Evolutionary conservation across 2,329 filamentous ascomycete species (phyloP).

Genomic region (Pseudogymnoascus sp.): DNA sequence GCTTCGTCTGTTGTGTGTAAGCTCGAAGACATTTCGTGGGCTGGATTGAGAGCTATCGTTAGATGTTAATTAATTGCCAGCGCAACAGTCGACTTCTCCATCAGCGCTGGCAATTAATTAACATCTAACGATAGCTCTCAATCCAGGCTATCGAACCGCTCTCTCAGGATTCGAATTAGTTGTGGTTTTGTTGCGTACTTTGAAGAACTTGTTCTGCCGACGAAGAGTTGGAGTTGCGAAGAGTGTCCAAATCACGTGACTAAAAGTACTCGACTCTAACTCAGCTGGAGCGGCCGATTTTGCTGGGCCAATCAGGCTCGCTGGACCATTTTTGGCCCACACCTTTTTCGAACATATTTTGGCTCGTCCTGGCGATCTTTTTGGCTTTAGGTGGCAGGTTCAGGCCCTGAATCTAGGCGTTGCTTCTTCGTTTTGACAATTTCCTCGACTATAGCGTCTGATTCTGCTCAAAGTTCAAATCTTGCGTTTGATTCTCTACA

Average conservation of each 20-base stretch:
- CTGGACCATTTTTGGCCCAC: conserved; percentile 5
- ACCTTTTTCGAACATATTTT: conserved; percentile 7
- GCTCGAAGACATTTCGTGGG: background rate
- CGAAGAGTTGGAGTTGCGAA: background rate
- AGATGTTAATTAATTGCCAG: too few relatives aligned
- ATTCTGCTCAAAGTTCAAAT: background rate
- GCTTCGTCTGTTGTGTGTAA: background rate
- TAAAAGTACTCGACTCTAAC: background rate
- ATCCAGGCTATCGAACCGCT: background rate
- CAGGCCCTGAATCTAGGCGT: background rate
- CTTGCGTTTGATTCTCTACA: background rate
- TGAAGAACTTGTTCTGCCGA: background rate
- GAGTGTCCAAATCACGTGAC: background rate
- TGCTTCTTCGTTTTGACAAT: background rate
- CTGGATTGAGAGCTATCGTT: too few relatives aligned
- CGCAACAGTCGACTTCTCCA: background rate
- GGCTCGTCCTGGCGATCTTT: conserved; percentile 1
- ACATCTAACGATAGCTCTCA: conserved; percentile 5
- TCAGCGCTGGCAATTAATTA: background rate
- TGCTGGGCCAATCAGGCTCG: background rate
- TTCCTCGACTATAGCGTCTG: too few relatives aligned
- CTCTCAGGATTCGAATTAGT: conserved; percentile 1
- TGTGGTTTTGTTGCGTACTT: conserved; percentile 4
- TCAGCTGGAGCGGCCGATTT: background rate
- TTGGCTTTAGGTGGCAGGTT: background rate